Percentiles rank a stretch among this genome's conserved stretches.
phyloP scores from a whole-genome alignment of 2,329 filamentous ascomycete genomes.

The Phaeoacremonium minimum region DNA sequence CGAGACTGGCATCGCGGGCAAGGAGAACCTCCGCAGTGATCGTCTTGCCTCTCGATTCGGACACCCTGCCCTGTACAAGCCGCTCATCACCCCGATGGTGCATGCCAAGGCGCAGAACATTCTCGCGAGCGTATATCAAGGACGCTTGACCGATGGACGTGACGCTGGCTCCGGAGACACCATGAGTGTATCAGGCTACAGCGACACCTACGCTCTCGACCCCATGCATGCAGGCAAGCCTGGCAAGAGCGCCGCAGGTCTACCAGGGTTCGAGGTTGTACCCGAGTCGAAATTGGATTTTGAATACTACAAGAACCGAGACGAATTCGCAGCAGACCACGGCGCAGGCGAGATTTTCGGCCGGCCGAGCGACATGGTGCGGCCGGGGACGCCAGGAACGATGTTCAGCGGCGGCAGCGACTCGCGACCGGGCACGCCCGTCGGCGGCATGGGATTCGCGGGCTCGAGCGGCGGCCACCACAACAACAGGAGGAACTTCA shows the following conservation, averaged over 20 bases:
- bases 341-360: slow-evolving; percentile 72
- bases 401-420: slow-evolving; percentile 37
- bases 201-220: slow-evolving; percentile 76
- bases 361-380: slow-evolving; percentile 50
- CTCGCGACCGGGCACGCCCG: slow-evolving; percentile 48
- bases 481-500: no score
- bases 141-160: slow-evolving; percentile 66
- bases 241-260: slow-evolving; percentile 23
- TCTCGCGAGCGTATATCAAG: slow-evolving; percentile 80
- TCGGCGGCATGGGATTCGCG: slow-evolving; percentile 28
- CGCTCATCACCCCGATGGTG: slow-evolving; percentile 92
- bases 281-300: slow-evolving; percentile 84
- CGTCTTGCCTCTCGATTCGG: slow-evolving; percentile 76
- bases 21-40: slow-evolving; percentile 57
- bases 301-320: slow-evolving; percentile 83
- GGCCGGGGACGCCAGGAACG: slow-evolving; percentile 59
- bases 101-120: slow-evolving; percentile 85
- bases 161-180: slow-evolving; percentile 53
- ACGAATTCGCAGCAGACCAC: slow-evolving; percentile 82
- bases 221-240: slow-evolving; percentile 68
- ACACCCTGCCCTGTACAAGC: slow-evolving; percentile 85
- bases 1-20: slow-evolving; percentile 39
- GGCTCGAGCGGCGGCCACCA: slow-evolving; percentile 19
- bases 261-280: slow-evolving; percentile 85
- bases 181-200: slow-evolving; percentile 66